phyloP scores from a whole-genome alignment of 2,329 filamentous ascomycete species.

The Nemania sp. region DNA sequence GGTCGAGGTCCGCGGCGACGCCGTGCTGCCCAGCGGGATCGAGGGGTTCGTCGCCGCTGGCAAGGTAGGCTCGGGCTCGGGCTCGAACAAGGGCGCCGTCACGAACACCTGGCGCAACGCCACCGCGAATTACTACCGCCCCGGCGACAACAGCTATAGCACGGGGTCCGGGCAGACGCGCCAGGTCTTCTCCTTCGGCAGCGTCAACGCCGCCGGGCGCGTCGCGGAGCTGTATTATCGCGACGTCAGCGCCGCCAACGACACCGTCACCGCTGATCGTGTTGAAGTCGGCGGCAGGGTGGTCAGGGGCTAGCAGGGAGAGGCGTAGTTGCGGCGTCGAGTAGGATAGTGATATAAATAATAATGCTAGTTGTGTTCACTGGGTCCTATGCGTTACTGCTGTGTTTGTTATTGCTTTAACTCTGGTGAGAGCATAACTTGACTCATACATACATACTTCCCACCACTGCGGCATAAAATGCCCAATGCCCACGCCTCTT shows the following conservation, averaged over 20 bases:
- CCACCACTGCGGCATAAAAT: no score
- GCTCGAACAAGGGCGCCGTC: slow-evolving; percentile 28
- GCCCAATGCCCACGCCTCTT: no score
- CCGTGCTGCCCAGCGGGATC: slow-evolving; percentile 61
- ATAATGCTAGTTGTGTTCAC: no score
- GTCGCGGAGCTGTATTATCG: slow-evolving; percentile 59
- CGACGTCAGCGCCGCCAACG: slow-evolving; percentile 49
- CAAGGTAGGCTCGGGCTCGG: slow-evolving; percentile 33
- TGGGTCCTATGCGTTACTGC: no score
- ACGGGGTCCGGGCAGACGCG: slow-evolving; percentile 59
- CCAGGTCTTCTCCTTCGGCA: slow-evolving; percentile 61
- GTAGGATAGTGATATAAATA: no score
- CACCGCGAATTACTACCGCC: slow-evolving; percentile 58
- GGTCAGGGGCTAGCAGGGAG: background rate
- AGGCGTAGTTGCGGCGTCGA: no score
- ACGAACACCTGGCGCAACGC: slow-evolving; percentile 61
- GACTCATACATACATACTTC: no score
- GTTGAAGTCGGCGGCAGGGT: slow-evolving; percentile 7
- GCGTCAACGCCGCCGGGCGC: slow-evolving; percentile 40
- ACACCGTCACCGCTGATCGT: slow-evolving; percentile 32
- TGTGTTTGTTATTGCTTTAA: no score
- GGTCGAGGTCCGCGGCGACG: slow-evolving; percentile 44
- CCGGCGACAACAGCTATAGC: slow-evolving; percentile 50
- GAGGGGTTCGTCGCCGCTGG: slow-evolving; percentile 55
- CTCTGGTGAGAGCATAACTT: no score